Base-by-base conservation (phyloP, 169 alveolate species). In the Eimeria mitis region DNA sequence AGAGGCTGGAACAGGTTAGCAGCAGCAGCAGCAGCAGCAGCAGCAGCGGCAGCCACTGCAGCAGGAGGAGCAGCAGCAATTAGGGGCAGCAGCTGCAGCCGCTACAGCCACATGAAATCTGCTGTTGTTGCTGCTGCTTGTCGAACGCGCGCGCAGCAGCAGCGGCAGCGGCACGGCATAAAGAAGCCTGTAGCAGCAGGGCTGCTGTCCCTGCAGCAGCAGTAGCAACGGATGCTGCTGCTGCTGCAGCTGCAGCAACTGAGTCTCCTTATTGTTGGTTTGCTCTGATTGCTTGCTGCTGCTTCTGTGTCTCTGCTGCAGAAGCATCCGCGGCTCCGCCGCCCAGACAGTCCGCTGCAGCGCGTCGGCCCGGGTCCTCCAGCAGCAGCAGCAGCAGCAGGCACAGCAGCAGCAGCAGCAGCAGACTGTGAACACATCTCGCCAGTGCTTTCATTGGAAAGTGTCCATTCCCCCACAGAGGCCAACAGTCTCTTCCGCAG, bases 281-380 rank as follows among this genome's bases (percentile, higher is more conserved):
- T 75, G 59, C 16, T 31, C 14, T 47, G 61, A 59, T 0, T 19
- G 31, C 23, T 16, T 79, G n/a, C 70, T 79, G 89, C 52, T 54
- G 89, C 49, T 34, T 7, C 89, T 21, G 31, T n/a, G 49, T 52
- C 49, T 49, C 42, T 23, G 89, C 68, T 79, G 89, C 89, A 79
- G 89, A 79, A 79, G 52, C 44, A 79, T 52, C 89, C 89, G 6
- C 70, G n/a, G 4, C 89, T 79, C 4, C 70, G 89, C 71, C 70
- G 65, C 89, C 89, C 89, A 49, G 68, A 49, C 89, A 79, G 89
- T 5, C 89, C 89, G n/a, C 89, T 79, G 44, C 89, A 34, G 70
- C 40, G 70, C 44, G 31, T 79, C 71, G 89, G 89, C 4, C 49
- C 61, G 49, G 73, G 44, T 52, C 87, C 61, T 2, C 49, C 40